Percentiles rank a stretch among this genome's conserved stretches.
Evolutionary conservation across 177 flowering plant species (phyloP).

Genomic region (Vitis hybrid): DNA sequence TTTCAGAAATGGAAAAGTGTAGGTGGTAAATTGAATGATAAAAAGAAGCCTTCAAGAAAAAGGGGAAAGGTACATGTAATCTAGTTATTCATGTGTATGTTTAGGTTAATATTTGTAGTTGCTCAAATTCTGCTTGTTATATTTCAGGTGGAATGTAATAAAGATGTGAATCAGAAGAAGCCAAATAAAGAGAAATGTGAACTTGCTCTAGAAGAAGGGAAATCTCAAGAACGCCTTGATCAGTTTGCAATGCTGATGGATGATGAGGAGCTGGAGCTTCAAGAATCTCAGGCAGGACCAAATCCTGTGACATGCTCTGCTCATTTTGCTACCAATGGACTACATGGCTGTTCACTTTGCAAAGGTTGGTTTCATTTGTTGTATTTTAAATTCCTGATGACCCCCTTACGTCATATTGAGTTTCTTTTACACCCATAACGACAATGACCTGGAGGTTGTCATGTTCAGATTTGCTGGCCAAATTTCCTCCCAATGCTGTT

Average conservation of each 20-base stretch:
- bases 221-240: slow-evolving; percentile 31
- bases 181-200: slow-evolving; percentile 49
- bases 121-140: slow-evolving; percentile 7
- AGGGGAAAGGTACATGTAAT: slow-evolving; percentile 50
- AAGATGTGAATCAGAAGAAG: slow-evolving; percentile 28
- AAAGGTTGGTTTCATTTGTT: slow-evolving; percentile 52
- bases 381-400: background rate
- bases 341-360: slow-evolving; percentile 77
- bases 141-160: slow-evolving; percentile 39
- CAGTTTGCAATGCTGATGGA: slow-evolving; percentile 47
- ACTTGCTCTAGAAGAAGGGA: slow-evolving; percentile 54
- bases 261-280: slow-evolving; percentile 92
- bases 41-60: slow-evolving; percentile 43
- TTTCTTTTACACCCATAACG: too few relatives aligned
- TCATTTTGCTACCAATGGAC: slow-evolving; percentile 50
- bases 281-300: slow-evolving; percentile 70
- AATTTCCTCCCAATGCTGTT: slow-evolving; percentile 85
- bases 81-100: slow-evolving; percentile 1
- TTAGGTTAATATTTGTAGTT: background rate
- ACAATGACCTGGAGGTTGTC: background rate
- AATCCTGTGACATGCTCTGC: slow-evolving; percentile 63
- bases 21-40: slow-evolving; percentile 38
- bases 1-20: slow-evolving; percentile 45
- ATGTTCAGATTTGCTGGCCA: slow-evolving; percentile 69
- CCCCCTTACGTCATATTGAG: background rate